Conservation (phyloP, 2,329 filamentous ascomycete genomes). For the Pseudogymnoascus sp. region DNA sequence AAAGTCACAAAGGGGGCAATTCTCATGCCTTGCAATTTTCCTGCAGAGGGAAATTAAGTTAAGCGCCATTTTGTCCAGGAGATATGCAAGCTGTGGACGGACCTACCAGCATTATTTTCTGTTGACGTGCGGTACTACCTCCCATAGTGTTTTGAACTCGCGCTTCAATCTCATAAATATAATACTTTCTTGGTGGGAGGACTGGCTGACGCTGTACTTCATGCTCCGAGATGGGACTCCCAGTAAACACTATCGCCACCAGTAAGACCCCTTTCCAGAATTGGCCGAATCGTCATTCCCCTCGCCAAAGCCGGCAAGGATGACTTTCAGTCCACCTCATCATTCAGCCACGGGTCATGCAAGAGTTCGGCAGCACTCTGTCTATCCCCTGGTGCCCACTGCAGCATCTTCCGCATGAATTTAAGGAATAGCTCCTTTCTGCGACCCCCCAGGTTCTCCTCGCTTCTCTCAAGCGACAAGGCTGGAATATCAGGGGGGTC, state of each 20-base stretch:
- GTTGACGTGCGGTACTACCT: neutral
- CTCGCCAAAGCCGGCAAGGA: neutral
- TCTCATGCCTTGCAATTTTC: neutral
- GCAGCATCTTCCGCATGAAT: conserved; percentile 27
- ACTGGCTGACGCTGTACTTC: neutral
- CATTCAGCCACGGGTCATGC: conserved; percentile 25
- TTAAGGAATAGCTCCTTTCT: conserved; percentile 26
- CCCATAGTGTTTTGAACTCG: neutral
- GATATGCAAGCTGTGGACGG: neutral
- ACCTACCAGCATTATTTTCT: neutral
- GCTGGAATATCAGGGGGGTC: neutral
- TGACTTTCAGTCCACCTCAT: neutral
- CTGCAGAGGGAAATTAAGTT: neutral
- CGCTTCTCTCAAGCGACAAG: conserved; percentile 12
- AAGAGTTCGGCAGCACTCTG: conserved; percentile 26
- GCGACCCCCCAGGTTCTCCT: conserved; percentile 21
- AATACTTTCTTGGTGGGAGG: neutral
- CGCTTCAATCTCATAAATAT: neutral
- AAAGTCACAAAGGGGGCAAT: neutral
- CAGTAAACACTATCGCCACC: neutral
- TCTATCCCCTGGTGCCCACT: conserved; percentile 28
- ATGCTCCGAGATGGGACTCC: neutral
- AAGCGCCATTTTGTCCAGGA: neutral
- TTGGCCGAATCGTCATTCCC: neutral
- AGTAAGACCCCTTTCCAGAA: neutral